Conservation (phyloP, 495 filamentous ascomycete species). For the Penicillium flavigenum region DNA sequence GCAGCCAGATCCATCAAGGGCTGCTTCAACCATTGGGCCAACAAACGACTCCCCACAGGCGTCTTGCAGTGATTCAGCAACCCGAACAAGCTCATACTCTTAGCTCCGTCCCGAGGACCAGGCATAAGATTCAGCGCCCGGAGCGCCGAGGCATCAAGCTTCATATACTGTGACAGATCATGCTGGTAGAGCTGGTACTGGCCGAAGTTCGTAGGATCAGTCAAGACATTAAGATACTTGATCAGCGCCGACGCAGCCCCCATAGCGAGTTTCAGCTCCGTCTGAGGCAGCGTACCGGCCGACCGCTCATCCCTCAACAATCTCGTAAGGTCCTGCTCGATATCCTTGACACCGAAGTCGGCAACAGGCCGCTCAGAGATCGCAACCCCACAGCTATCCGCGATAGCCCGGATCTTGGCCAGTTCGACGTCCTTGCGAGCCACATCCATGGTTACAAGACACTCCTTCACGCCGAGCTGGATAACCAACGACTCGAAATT, state of each 20-base stretch:
- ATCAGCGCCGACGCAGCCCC: conserved; percentile 90
- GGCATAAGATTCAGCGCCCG: conserved; percentile 97
- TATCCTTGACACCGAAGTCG: conserved; percentile 88
- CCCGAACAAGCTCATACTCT: conserved; percentile 96
- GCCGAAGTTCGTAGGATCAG: conserved; percentile 90
- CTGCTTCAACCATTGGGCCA: conserved; percentile 98
- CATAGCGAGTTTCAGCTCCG: conserved; percentile 96
- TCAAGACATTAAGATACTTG: conserved; percentile 89
- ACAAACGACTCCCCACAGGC: conserved; percentile 80
- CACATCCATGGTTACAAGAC: conserved; percentile 72
- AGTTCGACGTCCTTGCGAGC: conserved; percentile 86
- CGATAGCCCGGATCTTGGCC: conserved; percentile 80
- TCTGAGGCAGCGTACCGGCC: conserved; percentile 74
- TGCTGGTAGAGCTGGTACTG: conserved; percentile 98
- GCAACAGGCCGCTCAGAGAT: conserved; percentile 70
- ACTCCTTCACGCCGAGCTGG: conserved; percentile 94
- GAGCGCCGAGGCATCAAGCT: conserved; percentile 90
- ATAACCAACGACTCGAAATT: conserved; percentile 97
- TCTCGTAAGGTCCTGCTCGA: conserved; percentile 90
- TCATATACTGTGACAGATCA: conserved; percentile 97
- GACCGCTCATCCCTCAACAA: conserved; percentile 82
- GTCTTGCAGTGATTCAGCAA: conserved; percentile 98
- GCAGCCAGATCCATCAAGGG: conserved; percentile 89
- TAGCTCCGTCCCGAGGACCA: conserved; percentile 86
- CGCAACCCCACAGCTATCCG: conserved; percentile 88